Base-by-base conservation (phyloP, 371 early-diverging fungal genomes). In the Apophysomyces variabilis region DNA sequence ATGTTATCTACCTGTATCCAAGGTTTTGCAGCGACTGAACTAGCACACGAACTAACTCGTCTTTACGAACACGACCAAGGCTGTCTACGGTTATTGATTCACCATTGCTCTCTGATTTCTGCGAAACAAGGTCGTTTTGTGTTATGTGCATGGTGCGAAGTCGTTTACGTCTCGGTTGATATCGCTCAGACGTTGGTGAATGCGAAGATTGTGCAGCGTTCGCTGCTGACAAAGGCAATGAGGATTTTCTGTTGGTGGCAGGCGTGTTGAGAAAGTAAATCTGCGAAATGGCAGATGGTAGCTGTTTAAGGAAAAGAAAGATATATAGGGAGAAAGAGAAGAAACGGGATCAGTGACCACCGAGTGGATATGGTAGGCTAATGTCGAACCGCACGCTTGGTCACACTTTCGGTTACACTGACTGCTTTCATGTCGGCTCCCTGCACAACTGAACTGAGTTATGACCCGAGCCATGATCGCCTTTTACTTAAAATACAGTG, bases 21-120 rank as follows among this genome's bases (percentile, higher is more conserved):
- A 95, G 80, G 60, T 92, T 91, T n/a, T 85, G 80, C 38, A 97
- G 76, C 37, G 93, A 81, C 71, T 97, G 96, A 35, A 93, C 70
- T 75, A 97, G 90, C 11, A 97, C 71, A 13, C 97, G 86, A 21
- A 95, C 91, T 4, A 95, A 79, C 72, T 97, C 95, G 44, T 89
- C 87, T 43, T 84, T 81, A 32, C 71, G 77, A 21, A 83, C 66
- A 61, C 21, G 54, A 21, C 54, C 54, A 50, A 50, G 54, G 16
- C 54, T 50, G 9, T 32, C 54, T 7, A 18, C 21, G 16, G 54
- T 21, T n/a, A 16, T 16, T 47, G 47, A 13, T 14, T n/a, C 21
- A 7, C 18, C n/a, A 21, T 5, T 50, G 16, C 9, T 18, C 54
- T 50, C 21, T 4, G 7, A 8, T 7, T 50, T 16, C 21, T 50